Base-by-base conservation (phyloP, 78 protist species). In the Diacronema lutheri region DNA sequence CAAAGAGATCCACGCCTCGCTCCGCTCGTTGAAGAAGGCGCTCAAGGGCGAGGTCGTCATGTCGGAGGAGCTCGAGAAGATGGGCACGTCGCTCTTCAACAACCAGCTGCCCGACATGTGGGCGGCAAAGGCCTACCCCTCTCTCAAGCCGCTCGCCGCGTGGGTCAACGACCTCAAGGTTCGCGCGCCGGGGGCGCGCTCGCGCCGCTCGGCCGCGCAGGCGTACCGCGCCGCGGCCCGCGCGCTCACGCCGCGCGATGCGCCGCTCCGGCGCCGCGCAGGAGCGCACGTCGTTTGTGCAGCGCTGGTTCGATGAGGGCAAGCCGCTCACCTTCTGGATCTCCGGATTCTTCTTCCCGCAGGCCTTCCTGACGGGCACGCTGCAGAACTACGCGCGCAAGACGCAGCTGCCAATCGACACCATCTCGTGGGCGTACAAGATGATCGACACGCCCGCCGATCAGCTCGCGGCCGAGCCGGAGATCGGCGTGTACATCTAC, bases 271-370 rank as follows among this genome's bases (percentile, higher is more conserved):
- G 33, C 35, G 35, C 26, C 35, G 33, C 66, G 6, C 66, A 26
- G 33, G 66, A 55, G 23, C 60, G 60, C 60, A 19, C 60, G 60
- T 0, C 11, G 16, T 68, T 38, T 55, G 44, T 91, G 26, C 76
- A 81, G 26, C 9, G 35, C 23, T 96, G 98, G 98, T 40, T 94
- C 11, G 76, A 23, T n/a, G 25, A 65, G 6, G 97, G 97, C 61
- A 64, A 68, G 26, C 95, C 95, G 26, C 26, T 0, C 9, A 0
- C 61, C 21, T 90, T 76, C 79, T 95, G 97, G 97, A 77, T 94
- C 40, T 85, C 95, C 0, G 97, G 97, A 1, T 88, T 96, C 78
- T 94, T 89, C 92, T 94, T 92, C 76, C 95, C 98, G n/a, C 97
- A 96, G 73, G 90, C 96, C 11, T 94, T 96, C 83, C 83, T 96